Base-by-base conservation (phyloP, 169 alveolate species). In the Eimeria necatrix region DNA sequence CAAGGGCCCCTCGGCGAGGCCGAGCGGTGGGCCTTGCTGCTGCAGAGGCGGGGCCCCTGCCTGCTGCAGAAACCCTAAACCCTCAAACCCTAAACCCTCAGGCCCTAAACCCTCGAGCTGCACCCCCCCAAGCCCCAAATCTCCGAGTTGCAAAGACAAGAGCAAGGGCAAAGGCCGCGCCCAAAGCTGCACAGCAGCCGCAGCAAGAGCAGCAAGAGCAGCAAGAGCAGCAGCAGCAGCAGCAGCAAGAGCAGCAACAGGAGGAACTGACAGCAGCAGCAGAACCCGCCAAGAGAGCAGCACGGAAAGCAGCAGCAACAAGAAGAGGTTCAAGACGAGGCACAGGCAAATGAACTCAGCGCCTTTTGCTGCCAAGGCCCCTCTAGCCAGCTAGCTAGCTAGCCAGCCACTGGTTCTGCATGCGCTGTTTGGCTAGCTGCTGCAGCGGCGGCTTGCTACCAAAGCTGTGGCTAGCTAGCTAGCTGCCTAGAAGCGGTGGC, bases 321-420 rank as follows among this genome's bases (percentile, higher is more conserved):
- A 71, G 83, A 12, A 32, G 83, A 24, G 83, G 83, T 6, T 10
- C 83, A 20, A 71, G 83, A 52, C 83, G 83, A 26, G 83, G 83
- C 56, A 24, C 22, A 71, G 52, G 52, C 22, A 52, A 49, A 22
- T 41, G 80, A 18, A 41, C 24, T 70, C 32, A n/a, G 32, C n/a
- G 80, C 80, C 49, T 70, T 20, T 32, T 32, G 41, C 41, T 32
- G 41, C 41, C 41, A 32, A 32, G 41, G 41, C 41, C 41, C 41
- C 41, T 32, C 26, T 2, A 9, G 49, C 14, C 32, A 20, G 53
- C 22, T 71, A 26, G 83, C 83, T 71, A 10, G 53, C 83, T 71
- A 71, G 83, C 51, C 20, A 71, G 41, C 41, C 41, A 32, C 41
- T 32, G 41, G 41, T n/a, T n/a, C n/a, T n/a, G n/a, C n/a, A n/a